Percentiles rank a stretch among this genome's conserved stretches.
Conservation (phyloP, 1,284 basidiomycete species). For the Athelia psychrophila region DNA sequence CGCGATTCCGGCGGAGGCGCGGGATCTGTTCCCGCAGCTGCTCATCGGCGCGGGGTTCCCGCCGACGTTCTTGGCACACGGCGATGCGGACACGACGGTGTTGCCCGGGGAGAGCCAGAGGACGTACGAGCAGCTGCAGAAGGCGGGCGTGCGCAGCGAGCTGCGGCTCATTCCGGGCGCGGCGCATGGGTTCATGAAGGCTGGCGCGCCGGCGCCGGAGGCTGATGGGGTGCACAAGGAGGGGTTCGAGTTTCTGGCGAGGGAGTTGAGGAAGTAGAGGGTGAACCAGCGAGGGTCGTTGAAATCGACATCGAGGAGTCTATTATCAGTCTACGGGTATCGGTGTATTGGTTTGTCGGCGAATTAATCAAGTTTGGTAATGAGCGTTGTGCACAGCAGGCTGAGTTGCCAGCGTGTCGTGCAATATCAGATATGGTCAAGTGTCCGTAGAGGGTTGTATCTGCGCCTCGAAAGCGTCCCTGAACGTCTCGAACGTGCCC, state of each 20-base stretch:
- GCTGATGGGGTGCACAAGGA: background rate
- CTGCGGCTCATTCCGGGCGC: background rate
- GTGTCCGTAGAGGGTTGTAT: no score
- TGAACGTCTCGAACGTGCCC: slow-evolving; percentile 48
- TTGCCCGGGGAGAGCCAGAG: background rate
- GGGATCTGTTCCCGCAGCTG: background rate
- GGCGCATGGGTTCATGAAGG: background rate
- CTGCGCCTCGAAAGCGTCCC: slow-evolving; percentile 30
- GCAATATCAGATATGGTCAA: no score
- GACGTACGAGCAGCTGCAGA: background rate
- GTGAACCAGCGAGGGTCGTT: no score
- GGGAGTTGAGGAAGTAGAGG: background rate
- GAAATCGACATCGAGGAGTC: no score
- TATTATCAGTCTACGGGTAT: no score
- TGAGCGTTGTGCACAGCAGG: no score
- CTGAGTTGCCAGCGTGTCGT: no score
- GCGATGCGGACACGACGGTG: background rate
- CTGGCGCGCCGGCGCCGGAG: background rate
- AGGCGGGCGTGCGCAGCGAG: background rate
- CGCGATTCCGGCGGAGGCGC: background rate
- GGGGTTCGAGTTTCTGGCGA: background rate
- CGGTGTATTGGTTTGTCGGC: no score
- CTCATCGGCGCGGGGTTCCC: background rate
- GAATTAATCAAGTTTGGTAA: no score
- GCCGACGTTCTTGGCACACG: background rate